Evolutionary conservation across 2,329 filamentous ascomycete genomes (phyloP).

Genomic region (Cryphonectria japonica): DNA sequence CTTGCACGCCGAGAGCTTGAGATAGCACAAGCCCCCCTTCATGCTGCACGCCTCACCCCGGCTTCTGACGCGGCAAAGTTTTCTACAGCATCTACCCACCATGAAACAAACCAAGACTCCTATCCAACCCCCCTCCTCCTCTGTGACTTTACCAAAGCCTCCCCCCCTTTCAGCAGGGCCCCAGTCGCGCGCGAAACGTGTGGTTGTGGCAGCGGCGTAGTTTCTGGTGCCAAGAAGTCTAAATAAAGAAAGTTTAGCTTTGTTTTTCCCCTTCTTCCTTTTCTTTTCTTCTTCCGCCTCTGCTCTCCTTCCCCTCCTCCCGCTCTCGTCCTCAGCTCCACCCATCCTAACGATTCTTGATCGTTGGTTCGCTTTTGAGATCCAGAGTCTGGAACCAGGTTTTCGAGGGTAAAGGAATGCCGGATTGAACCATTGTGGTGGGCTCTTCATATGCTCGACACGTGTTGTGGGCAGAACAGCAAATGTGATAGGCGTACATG

Average conservation of each 20-base stretch:
- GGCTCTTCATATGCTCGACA: conserved; percentile 1
- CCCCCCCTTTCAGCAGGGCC: neutral
- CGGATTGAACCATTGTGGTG: neutral
- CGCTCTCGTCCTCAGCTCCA: neutral
- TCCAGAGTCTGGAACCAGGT: neutral
- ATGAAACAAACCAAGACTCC: conserved; percentile 1
- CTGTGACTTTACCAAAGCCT: neutral
- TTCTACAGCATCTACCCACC: neutral
- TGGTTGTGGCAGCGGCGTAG: neutral
- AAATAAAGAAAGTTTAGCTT: neutral
- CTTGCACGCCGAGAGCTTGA: neutral
- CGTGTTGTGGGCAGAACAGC: neutral
- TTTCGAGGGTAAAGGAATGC: neutral
- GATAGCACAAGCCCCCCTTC: too few species aligned
- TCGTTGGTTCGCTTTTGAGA: neutral
- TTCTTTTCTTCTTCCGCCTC: neutral
- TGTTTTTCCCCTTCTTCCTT: too few species aligned
- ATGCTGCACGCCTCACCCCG: neutral
- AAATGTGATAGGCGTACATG: neutral
- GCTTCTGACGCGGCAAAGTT: neutral
- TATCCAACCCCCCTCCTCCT: neutral
- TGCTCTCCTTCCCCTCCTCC: neutral
- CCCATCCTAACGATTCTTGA: neutral
- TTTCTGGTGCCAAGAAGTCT: neutral
- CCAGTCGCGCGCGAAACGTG: conserved; percentile 7